Evolutionary conservation across 306 rosid species (phyloP).

Genomic region (Quercus rubra): DNA sequence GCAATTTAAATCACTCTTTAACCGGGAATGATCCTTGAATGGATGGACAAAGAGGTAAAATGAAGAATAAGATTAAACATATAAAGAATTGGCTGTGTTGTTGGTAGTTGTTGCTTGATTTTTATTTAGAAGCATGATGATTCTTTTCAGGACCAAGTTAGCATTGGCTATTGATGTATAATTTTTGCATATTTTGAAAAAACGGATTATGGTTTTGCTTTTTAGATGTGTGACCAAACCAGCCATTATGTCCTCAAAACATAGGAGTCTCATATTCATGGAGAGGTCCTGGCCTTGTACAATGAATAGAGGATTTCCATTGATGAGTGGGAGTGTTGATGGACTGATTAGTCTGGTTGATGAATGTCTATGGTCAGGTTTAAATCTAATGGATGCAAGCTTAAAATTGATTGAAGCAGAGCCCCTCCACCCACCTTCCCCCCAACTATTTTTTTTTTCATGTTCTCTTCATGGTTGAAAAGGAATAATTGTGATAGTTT

Average conservation of each 20-base stretch:
- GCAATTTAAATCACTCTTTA: background rate
- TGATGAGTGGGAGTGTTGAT: slow-evolving; percentile 15
- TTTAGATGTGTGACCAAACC: background rate
- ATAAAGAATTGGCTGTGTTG: background rate
- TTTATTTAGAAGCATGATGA: background rate
- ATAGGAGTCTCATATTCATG: background rate
- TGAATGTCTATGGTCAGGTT: slow-evolving; percentile 11
- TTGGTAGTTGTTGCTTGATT: background rate
- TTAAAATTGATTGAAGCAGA: slow-evolving; percentile 28
- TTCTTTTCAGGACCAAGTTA: background rate
- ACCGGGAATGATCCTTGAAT: background rate
- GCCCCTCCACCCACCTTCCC: background rate
- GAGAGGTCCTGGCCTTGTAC: background rate
- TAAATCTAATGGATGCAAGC: slow-evolving; percentile 20
- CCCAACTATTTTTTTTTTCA: too few species aligned
- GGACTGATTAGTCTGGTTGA: slow-evolving; percentile 1
- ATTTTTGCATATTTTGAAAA: background rate
- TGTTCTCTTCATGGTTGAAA: slow-evolving; percentile 13
- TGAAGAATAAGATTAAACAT: background rate
- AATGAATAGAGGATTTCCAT: background rate
- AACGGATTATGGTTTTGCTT: background rate
- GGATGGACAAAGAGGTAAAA: background rate
- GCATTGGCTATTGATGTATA: background rate
- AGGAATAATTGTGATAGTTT: background rate
- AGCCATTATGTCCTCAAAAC: background rate